Base-by-base conservation (phyloP, 2,329 filamentous ascomycete species). In the Trichoderma koningiopsis region DNA sequence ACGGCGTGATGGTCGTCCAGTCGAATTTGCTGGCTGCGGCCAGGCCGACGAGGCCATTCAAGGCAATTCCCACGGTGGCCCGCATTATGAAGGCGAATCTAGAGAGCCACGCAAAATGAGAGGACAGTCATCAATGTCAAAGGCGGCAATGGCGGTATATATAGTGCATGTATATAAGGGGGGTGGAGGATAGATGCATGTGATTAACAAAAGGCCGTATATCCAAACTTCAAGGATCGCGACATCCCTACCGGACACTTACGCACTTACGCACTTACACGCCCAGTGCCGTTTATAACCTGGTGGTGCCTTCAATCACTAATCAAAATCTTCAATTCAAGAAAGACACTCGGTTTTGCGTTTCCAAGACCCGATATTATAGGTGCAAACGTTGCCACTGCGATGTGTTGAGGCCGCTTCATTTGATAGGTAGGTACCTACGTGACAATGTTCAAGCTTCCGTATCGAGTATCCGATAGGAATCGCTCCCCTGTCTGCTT, bases 1-100 rank as follows among this genome's bases (percentile, higher is more conserved):
- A 76, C 2, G 82, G 80, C 5, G 71, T 74, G 62, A 84, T 72
- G 40, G 71, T 59, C 1, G 68, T 31, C 81, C 81, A 83, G 72
- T 81, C 73, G 71, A 82, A 82, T 24, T 47, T 22, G 47, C 47
- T 24, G 47, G 47, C 47, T 24, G 47, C 22, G 11, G 22, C 47
- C 10, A 49, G 47, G 47, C 47, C 47, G 47, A 49, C 22, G 47
- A 49, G n/a, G 47, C 47, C 47, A 7, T 24, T 49, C 47, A 22
- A 49, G n/a, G 22, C 47, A 4, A 27, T 40, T 29, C 22, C 56
- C 1, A 59, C 37, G 16, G 29, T n/a, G 13, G 56, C 56, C 33
- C 31, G 31, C 27, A 61, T 35, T 40, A 14, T 29, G 4, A 27
- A 27, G 27, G 27, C 4, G 33, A 61, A 40, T 47, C 33, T 49